Conservation (phyloP, 2,329 filamentous ascomycete species). For the Torrubiella hemipterigena region DNA sequence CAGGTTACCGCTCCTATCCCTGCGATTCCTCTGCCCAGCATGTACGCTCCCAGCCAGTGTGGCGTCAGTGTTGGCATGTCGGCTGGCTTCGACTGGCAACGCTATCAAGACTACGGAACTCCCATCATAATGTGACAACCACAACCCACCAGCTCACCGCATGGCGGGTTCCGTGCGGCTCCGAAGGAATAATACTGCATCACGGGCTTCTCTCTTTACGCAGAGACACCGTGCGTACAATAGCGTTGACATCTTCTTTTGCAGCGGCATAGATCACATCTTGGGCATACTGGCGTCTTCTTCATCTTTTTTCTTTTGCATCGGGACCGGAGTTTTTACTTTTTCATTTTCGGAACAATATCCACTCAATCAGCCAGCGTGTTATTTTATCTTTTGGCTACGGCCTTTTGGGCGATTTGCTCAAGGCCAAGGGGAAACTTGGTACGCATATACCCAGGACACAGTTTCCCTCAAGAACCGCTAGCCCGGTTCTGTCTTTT, state of each 20-base stretch:
- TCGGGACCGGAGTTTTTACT: conserved; percentile 28
- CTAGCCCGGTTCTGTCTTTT: conserved; percentile 36
- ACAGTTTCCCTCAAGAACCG: conserved; percentile 26
- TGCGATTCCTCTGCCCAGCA: conserved; percentile 71
- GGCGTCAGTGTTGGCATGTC: conserved; percentile 66
- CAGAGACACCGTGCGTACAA: too few relatives aligned
- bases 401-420: conserved; percentile 21
- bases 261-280: conserved; percentile 15
- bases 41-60: conserved; percentile 67
- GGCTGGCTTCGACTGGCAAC: conserved; percentile 67
- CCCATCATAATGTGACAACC: conserved; percentile 73
- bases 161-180: conserved; percentile 32
- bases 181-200: conserved; percentile 30
- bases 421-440: conserved; percentile 17
- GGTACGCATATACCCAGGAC: conserved; percentile 25
- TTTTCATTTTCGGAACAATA: conserved; percentile 21
- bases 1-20: conserved; percentile 63
- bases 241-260: conserved; percentile 11
- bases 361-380: conserved; percentile 17
- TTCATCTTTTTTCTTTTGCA: conserved; percentile 21
- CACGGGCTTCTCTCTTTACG: conserved; percentile 14
- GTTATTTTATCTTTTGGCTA: conserved; percentile 9
- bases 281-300: conserved; percentile 28
- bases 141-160: conserved; percentile 23
- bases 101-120: conserved; percentile 66